Evolutionary conservation across 2,329 filamentous ascomycete genomes (phyloP), one percentile per base, ranked within the genome.

Genomic region (Hortaea werneckii): DNA sequence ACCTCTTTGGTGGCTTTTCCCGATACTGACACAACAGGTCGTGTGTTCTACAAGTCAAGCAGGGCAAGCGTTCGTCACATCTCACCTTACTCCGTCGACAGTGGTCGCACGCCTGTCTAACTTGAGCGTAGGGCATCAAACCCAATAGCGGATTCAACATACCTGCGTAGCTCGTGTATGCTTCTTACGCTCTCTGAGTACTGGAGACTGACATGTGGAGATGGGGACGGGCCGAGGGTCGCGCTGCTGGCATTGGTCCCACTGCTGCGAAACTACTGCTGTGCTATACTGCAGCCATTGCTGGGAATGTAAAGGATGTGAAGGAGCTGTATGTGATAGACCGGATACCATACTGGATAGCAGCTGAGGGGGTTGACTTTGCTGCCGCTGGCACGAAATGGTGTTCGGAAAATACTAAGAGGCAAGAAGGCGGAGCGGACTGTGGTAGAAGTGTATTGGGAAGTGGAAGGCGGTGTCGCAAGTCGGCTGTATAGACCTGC

Each of bases 1-100:
- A 94, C 86, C 92, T 90, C 61, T 94, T 92, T 10, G 87, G 87
- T 26, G 87, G 85, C 5, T 92, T 84, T 60, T 95, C 89, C 54
- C 89, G 82, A 65, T 95, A 96, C 65, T 86, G 82, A 70, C 87
- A 98, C 44, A 81, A 76, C 30, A 87, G 75, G 54, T 78, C 82
- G 62, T 94, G 94, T 55, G 95, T 89, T 57, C 83, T 84, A 64
- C 92, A 98, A 58, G 80, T 80, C 35, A 83, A 87, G 61, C 87
- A 90, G 57, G 85, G 88, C 54, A 84, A 81, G 8, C 82, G 81
- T 70, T 95, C 88, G 58, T 94, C 87, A 63, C 88, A 95, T 67
- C 94, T 94, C 10, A 87, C 87, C 66, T 94, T 95, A 35, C 90
- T 76, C 50, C 85, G 78, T 48, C 88, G 81, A 66, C 88, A 95